Conservation (phyloP, 306 rosid genomes). For the Acacia acuminata region DNA sequence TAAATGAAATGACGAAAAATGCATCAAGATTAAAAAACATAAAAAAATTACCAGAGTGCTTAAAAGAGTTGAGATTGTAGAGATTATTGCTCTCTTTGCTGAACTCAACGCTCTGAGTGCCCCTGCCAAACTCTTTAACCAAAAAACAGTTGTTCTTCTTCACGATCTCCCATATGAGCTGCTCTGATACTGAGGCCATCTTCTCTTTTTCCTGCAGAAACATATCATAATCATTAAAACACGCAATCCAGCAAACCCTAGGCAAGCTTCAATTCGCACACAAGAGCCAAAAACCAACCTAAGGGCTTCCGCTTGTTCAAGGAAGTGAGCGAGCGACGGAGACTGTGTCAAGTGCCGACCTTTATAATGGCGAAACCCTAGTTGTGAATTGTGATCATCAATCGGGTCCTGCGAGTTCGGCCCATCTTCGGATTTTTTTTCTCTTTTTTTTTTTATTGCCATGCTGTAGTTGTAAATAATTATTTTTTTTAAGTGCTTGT, state of each 20-base stretch:
- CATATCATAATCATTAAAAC: background rate
- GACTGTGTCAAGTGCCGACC: background rate
- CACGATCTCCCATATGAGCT: constrained; percentile 94
- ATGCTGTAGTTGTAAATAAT: background rate
- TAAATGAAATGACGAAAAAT: background rate
- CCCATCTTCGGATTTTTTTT: background rate
- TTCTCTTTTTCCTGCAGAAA: constrained; percentile 19
- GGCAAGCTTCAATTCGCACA: background rate
- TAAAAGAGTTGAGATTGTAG: constrained; percentile 73
- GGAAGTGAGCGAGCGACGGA: background rate
- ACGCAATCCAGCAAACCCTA: background rate
- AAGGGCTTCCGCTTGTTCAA: constrained; percentile 3
- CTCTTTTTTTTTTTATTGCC: too few species aligned
- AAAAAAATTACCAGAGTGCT: constrained; percentile 65
- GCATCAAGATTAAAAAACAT: background rate
- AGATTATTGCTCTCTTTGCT: constrained; percentile 90
- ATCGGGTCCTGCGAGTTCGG: constrained; percentile 25
- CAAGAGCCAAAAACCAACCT: background rate
- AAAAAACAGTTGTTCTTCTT: constrained; percentile 84
- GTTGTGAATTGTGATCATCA: background rate
- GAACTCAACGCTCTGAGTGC: constrained; percentile 75
- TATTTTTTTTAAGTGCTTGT: too few species aligned
- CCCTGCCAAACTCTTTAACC: constrained; percentile 83
- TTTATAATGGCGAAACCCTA: constrained; percentile 57
- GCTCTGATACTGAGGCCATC: constrained; percentile 90